Evolutionary conservation across 75 land plant species (phyloP), one percentile per base, ranked within the genome.

Genomic region (Adiantum capillusveneris): DNA sequence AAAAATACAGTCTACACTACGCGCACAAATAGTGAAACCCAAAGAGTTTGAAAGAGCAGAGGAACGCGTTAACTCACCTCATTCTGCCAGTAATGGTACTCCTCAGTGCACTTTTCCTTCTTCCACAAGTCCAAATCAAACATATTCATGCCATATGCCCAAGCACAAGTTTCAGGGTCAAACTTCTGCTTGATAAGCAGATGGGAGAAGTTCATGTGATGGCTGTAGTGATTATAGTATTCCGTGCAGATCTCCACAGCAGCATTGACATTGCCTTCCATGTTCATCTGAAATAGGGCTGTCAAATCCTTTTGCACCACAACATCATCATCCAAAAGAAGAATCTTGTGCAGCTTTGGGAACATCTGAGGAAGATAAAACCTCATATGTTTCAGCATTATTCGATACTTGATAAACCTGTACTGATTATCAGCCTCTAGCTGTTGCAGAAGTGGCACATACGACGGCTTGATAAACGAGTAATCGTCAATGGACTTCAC

Each of bases 81-180:
- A 36, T 64, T 71, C 65, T 80, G 86, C 86, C 86, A 83, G 69
- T 83, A 80, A 56, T 80, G 84, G 31, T 83, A 83, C 67, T 80
- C 68, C 57, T 83, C 80, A 0, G 86, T 83, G 65, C 84, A 83
- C 36, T 83, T 83, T 71, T 76, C 74, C 68, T 56, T 80, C 56
- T 84, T 80, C 86, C 86, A 83, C 12, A 84, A 73, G 63, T 83
- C 79, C 29, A 83, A 57, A 63, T 83, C 84, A 55, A 83, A 83
- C 63, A 83, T 68, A 34, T 83, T 83, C 86, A 84, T 77, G n/a
- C 87, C 87, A 64, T 76, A 84, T 25, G 84, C 87, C 84, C 84
- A 84, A 2, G 66, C 80, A 66, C 84, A 83, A 22, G 84, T 67
- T 12, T 81, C 76, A 11, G 84, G 80, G 57, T 76, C 59, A 30